A percentile compares a stretch with the other conserved stretches of the same genome.
Evolutionary conservation across 1,284 basidiomycete species (phyloP).

Genomic region (Microstroma glucosiphilum): DNA sequence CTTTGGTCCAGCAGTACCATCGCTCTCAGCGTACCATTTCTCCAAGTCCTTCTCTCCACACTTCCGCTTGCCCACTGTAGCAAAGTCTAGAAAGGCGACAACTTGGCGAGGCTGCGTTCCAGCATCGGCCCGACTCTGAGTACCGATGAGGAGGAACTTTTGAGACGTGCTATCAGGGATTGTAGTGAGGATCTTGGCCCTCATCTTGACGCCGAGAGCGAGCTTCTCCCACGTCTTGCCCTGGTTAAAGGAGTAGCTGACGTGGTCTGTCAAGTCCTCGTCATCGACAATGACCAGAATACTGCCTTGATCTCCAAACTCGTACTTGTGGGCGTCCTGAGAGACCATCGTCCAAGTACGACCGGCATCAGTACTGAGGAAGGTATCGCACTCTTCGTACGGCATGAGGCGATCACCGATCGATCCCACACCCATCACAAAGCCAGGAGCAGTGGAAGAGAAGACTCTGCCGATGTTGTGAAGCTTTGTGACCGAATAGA

Average conservation of each 20-base stretch:
- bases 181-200: constrained; percentile 74
- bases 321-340: constrained; percentile 79
- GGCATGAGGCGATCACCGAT: constrained; percentile 66
- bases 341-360: constrained; percentile 74
- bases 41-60: constrained; percentile 75
- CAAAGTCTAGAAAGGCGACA: constrained; percentile 77
- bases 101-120: constrained; percentile 61
- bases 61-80: constrained; percentile 63
- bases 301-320: constrained; percentile 84
- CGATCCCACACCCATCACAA: constrained; percentile 89
- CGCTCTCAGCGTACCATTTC: constrained; percentile 75
- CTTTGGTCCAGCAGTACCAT: constrained; percentile 44
- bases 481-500: constrained; percentile 81
- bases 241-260: constrained; percentile 78
- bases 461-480: constrained; percentile 92
- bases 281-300: constrained; percentile 80
- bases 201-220: constrained; percentile 65
- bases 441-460: constrained; percentile 85
- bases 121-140: constrained; percentile 64
- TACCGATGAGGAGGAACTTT: constrained; percentile 81
- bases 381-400: constrained; percentile 89
- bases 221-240: constrained; percentile 73
- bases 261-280: constrained; percentile 67
- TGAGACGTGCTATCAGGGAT: constrained; percentile 84
- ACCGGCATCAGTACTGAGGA: constrained; percentile 83